A percentile compares a stretch with the other conserved stretches of the same genome.
Evolutionary conservation across 2,329 filamentous ascomycete genomes (phyloP).

Genomic region (Pseudocercospora musae): DNA sequence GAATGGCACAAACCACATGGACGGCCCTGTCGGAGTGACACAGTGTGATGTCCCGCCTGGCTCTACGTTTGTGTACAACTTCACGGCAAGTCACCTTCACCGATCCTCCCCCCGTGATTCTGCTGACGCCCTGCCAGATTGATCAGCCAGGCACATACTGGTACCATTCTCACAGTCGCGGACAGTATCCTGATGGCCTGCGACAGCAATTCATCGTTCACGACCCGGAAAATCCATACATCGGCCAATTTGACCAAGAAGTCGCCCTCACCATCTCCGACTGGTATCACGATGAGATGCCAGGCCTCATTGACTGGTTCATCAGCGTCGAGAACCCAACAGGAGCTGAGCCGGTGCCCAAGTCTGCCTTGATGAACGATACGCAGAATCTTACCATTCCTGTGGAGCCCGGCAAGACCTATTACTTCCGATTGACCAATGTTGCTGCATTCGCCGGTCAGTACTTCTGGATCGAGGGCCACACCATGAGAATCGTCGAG

Average conservation of each 20-base stretch:
- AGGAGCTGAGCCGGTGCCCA: conserved; percentile 63
- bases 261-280: conserved; percentile 67
- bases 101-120: neutral
- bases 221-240: conserved; percentile 52
- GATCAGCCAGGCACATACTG: conserved; percentile 52
- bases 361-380: conserved; percentile 65
- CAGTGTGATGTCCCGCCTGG: conserved; percentile 66
- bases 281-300: conserved; percentile 64
- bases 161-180: conserved; percentile 66
- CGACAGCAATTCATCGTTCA: conserved; percentile 66
- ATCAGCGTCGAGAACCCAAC: conserved; percentile 54
- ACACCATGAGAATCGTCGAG: conserved; percentile 63
- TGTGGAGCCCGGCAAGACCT: conserved; percentile 53
- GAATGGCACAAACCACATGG: conserved; percentile 71
- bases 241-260: conserved; percentile 57
- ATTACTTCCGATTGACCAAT: conserved; percentile 67
- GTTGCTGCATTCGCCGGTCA: conserved; percentile 69
- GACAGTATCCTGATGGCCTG: conserved; percentile 66
- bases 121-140: conserved; percentile 32
- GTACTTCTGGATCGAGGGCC: conserved; percentile 67
- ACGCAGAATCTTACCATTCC: conserved; percentile 46
- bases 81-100: conserved; percentile 49
- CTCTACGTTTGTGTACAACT: conserved; percentile 63
- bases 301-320: conserved; percentile 52
- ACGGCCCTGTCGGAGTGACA: conserved; percentile 65